phyloP scores from a whole-genome alignment of 1,284 basidiomycete species.

The Cerioporus squamosus region DNA sequence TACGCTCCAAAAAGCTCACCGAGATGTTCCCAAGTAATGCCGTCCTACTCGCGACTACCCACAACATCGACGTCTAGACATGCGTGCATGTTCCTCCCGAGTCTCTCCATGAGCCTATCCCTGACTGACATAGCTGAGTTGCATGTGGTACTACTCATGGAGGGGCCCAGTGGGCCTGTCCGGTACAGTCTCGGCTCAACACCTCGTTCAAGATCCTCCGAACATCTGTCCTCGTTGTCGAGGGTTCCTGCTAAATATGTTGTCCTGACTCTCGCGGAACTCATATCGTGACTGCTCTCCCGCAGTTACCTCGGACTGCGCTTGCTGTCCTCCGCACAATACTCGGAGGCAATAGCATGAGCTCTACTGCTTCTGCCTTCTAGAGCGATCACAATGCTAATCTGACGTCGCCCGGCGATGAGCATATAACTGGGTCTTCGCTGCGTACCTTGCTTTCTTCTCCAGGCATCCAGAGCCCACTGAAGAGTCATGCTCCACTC shows the following conservation, averaged over 20 bases:
- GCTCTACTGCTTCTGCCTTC: not conserved
- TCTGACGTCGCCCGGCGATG: not conserved
- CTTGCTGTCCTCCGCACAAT: slow-evolving; percentile 10
- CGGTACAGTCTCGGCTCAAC: slow-evolving; percentile 17
- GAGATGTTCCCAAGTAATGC: too few species aligned
- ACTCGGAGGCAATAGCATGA: slow-evolving; percentile 19
- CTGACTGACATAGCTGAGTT: not conserved
- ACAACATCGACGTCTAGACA: too few species aligned
- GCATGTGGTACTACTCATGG: not conserved
- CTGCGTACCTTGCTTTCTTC: not conserved
- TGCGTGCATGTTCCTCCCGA: not conserved
- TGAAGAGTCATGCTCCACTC: slow-evolving; percentile 15
- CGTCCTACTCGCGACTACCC: too few species aligned
- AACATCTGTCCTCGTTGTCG: slow-evolving; percentile 3
- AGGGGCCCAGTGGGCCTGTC: not conserved
- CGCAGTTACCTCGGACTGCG: slow-evolving; percentile 21
- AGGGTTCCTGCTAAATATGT: slow-evolving; percentile 11
- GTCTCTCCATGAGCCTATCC: not conserved
- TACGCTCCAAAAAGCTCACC: too few species aligned
- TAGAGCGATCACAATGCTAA: not conserved
- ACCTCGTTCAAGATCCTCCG: slow-evolving; percentile 7
- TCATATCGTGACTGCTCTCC: slow-evolving; percentile 4
- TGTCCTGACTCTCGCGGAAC: slow-evolving; percentile 6
- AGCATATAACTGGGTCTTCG: slow-evolving; percentile 12
- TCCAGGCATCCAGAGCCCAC: slow-evolving; percentile 4